Evolutionary conservation across 352 stramenopile species (phyloP).

Genomic region (Phytophthora multivora): DNA sequence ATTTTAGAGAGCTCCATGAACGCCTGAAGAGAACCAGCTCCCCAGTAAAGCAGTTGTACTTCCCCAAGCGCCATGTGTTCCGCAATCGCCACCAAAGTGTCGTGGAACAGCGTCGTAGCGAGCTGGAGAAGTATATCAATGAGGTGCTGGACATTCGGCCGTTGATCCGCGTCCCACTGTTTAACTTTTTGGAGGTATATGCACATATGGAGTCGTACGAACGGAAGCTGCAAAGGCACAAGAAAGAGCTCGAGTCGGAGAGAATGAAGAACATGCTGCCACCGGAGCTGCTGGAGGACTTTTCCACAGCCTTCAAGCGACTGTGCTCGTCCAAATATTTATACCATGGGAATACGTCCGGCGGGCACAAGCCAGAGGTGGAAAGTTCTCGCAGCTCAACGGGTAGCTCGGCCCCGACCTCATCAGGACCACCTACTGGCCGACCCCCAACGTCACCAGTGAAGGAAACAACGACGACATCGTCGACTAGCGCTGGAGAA

Average conservation of each 20-base stretch:
- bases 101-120: constrained; percentile 84
- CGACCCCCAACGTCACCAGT: constrained; percentile 50
- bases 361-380: constrained; percentile 33
- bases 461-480: constrained; percentile 37
- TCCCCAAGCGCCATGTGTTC: constrained; percentile 89
- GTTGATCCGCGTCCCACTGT: constrained; percentile 84
- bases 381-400: constrained; percentile 29
- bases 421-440: constrained; percentile 23
- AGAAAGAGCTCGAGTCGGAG: constrained; percentile 88
- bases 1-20: constrained; percentile 89
- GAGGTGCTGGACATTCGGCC: constrained; percentile 82
- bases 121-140: constrained; percentile 90
- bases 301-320: constrained; percentile 78
- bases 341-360: constrained; percentile 55
- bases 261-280: constrained; percentile 88
- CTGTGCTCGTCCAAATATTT: constrained; percentile 87
- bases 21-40: constrained; percentile 78
- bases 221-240: constrained; percentile 80
- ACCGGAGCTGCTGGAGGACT: constrained; percentile 63
- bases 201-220: constrained; percentile 89
- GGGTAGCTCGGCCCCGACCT: constrained; percentile 20
- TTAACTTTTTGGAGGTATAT: constrained; percentile 90
- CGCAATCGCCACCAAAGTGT: constrained; percentile 83
- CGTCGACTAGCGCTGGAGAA: constrained; percentile 19
- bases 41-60: constrained; percentile 80